Conservation (phyloP, 805 yeast genomes). For the Starmerella vaccinii region DNA sequence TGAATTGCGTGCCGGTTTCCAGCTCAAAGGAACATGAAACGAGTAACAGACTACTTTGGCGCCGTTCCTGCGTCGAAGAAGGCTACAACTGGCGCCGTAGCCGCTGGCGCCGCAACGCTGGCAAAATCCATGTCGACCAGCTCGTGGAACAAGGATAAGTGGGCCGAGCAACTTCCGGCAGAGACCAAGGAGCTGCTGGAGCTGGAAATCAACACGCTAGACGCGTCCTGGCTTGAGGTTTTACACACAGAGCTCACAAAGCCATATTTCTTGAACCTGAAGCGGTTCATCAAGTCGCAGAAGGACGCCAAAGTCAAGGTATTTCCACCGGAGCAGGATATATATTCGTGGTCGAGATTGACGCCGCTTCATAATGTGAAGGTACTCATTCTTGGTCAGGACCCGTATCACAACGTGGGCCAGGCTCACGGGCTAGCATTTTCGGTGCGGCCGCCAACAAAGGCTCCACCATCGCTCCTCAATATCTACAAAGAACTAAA, state of each 20-base stretch:
- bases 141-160: conserved; percentile 39
- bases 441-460: conserved; percentile 74
- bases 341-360: conserved; percentile 84
- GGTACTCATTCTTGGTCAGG: conserved; percentile 85
- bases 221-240: conserved; percentile 65
- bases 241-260: conserved; percentile 65
- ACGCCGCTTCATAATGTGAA: conserved; percentile 68
- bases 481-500: conserved; percentile 76
- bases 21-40: conserved; percentile 9
- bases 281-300: conserved; percentile 49
- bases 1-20: background rate
- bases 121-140: background rate
- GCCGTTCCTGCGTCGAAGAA: conserved; percentile 5
- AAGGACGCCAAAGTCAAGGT: conserved; percentile 39
- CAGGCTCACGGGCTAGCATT: conserved; percentile 98
- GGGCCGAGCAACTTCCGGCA: conserved; percentile 40
- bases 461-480: conserved; percentile 76
- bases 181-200: conserved; percentile 46
- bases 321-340: conserved; percentile 67
- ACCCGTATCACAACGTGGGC: conserved; percentile 84
- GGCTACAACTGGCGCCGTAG: background rate
- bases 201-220: conserved; percentile 60
- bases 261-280: conserved; percentile 70
- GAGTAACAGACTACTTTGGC: conserved; percentile 20
- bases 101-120: background rate